phyloP scores from a whole-genome alignment of 2,329 filamentous ascomycete species.

The Epichloe scottii region DNA sequence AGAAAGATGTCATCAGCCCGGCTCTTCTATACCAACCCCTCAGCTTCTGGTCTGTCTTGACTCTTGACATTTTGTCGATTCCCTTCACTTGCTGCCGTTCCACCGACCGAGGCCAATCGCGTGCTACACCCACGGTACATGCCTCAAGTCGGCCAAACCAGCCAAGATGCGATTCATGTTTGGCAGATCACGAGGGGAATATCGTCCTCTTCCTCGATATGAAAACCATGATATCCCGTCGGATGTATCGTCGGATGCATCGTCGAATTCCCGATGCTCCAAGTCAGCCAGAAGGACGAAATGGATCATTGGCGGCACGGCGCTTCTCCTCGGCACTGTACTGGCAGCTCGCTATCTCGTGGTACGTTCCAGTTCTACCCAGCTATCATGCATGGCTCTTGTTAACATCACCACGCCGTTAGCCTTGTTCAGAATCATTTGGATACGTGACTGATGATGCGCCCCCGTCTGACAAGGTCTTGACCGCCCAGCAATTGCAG shows the following conservation, averaged over 20 bases:
- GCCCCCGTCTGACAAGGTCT: neutral
- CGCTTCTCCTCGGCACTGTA: neutral
- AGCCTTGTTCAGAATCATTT: neutral
- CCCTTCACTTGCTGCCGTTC: no score
- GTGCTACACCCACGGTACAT: no score
- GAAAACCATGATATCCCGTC: neutral
- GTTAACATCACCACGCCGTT: neutral
- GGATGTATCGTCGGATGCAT: neutral
- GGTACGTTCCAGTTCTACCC: neutral
- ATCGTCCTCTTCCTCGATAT: constrained; percentile 1
- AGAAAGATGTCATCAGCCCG: neutral
- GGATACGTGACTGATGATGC: neutral
- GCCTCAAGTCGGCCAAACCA: neutral
- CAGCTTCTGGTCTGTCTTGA: no score
- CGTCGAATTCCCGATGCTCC: neutral
- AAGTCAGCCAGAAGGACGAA: neutral
- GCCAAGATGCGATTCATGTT: neutral
- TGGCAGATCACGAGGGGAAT: neutral
- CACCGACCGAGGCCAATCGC: no score
- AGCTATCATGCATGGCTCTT: neutral
- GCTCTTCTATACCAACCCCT: neutral
- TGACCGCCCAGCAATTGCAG: constrained; percentile 3
- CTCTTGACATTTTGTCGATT: no score
- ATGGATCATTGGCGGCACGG: neutral
- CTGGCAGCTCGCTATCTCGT: neutral